Percentiles rank a stretch among this genome's conserved stretches.
Evolutionary conservation across 306 rosid species (phyloP).

Genomic region (Fragaria vesca): DNA sequence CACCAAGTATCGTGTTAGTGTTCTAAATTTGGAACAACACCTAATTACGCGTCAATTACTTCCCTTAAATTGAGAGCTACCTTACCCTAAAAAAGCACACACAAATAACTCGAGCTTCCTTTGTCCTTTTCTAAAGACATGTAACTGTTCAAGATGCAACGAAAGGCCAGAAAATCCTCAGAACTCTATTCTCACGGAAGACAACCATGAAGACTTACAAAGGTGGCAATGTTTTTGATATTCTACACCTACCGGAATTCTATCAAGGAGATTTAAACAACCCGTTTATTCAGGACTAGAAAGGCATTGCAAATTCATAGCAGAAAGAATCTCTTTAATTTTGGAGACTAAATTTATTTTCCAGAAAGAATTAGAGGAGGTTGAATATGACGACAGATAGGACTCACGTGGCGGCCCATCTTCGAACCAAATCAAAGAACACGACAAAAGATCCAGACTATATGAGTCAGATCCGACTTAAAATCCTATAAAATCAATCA

Average conservation of each 20-base stretch:
- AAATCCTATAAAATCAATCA: neutral
- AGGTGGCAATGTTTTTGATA: neutral
- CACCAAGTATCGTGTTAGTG: too few species aligned
- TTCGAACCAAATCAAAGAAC: neutral
- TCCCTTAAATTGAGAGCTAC: too few species aligned
- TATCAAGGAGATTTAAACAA: neutral
- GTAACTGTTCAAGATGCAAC: neutral
- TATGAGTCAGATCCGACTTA: neutral
- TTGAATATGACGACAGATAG: neutral
- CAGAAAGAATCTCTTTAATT: neutral
- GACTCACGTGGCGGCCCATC: neutral
- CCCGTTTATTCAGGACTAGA: neutral
- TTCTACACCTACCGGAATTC: neutral
- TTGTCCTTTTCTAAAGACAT: neutral
- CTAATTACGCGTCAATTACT: too few species aligned
- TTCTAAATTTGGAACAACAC: too few species aligned
- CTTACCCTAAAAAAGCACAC: neutral
- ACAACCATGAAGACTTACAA: neutral
- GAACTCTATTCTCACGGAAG: neutral
- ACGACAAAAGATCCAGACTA: constrained; percentile 1
- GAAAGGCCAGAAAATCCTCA: neutral
- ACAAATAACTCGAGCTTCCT: neutral
- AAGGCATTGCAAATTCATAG: neutral
- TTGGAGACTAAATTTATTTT: neutral
- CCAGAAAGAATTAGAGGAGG: too few species aligned